Evolutionary conservation across 768 basidiomycete species (phyloP), one percentile per base, ranked within the genome.

Genomic region (Hortiboletus campestris): DNA sequence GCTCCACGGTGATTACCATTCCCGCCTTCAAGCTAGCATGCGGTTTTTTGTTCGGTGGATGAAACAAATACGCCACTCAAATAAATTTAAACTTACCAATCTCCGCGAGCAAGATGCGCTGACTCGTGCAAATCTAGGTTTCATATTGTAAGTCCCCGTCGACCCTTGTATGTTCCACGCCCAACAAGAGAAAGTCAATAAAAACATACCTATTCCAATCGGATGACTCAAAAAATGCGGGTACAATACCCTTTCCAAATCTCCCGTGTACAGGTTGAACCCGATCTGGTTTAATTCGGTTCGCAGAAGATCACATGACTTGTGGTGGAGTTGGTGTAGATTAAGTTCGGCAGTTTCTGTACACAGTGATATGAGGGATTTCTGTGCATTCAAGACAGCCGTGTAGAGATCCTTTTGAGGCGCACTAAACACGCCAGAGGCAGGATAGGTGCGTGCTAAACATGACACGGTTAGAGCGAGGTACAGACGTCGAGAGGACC

Each of bases 141-240:
- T 38, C 58, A 56, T 55, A 7, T 52, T 44, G 8, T 64, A 12
- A 48, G 61, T 50, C 55, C 41, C 41, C 45, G 54, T 60, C 43
- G 50, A 22, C 31, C 53, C 36, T 58, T 39, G 42, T 28, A 53
- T 46, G 38, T 43, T 44, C 43, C 40, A 46, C 31, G 28, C 17
- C 20, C 38, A 41, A 34, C 20, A 42, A 42, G 16, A 35, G 28
- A 29, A 54, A 49, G 42, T 32, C 35, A 45, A 50, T 2, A 35
- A 52, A 28, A 46, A 72, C 83, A 47, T 46, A 88, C 90, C 89
- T 47, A 97, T 86, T 7, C 97, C 97, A 36, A 98, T 86, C 8
- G 91, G 89, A 74, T 99, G 97, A 28, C 90, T 84, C 45, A 99
- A 71, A 59, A 85, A 93, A 75, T 99, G 97, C 1, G 97, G 97